Conservation (phyloP, 352 stramenopile species). For the Phytopythium mirpurense region DNA sequence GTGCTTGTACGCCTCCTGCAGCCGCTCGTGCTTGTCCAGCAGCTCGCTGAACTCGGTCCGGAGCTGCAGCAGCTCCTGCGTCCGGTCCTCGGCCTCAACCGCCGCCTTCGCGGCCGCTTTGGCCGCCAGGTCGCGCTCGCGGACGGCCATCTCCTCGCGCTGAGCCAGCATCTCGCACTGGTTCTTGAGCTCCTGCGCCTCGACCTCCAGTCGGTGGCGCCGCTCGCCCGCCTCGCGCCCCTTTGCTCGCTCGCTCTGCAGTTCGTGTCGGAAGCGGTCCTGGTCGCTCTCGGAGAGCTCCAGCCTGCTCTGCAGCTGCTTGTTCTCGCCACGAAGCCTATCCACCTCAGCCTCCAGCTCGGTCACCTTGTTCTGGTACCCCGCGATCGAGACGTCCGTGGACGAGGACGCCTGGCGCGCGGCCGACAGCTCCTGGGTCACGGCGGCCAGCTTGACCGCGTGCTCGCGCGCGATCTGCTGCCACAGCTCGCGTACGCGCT, state of each 20-base stretch:
- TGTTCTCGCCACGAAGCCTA: constrained; percentile 30
- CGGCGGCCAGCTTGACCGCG: constrained; percentile 38
- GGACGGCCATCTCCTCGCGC: constrained; percentile 35
- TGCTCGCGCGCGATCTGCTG: constrained; percentile 73
- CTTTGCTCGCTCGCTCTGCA: constrained; percentile 30
- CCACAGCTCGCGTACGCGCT: constrained; percentile 70
- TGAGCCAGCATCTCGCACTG: constrained; percentile 36
- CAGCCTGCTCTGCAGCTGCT: constrained; percentile 32
- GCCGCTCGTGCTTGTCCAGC: constrained; percentile 42
- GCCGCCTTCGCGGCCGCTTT: constrained; percentile 24
- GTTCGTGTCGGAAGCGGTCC: constrained; percentile 21
- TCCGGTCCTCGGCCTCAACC: constrained; percentile 29
- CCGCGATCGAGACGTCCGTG: constrained; percentile 14
- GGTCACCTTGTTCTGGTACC: constrained; percentile 23
- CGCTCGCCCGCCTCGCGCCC: constrained; percentile 28
- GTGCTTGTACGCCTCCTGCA: constrained; percentile 34
- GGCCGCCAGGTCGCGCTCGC: constrained; percentile 40
- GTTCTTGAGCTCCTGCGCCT: constrained; percentile 40
- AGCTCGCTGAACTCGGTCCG: constrained; percentile 66
- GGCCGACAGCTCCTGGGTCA: constrained; percentile 38
- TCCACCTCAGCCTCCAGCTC: constrained; percentile 31
- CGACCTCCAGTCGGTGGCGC: constrained; percentile 22
- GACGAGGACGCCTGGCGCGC: constrained; percentile 18
- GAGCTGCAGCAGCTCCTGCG: constrained; percentile 42
- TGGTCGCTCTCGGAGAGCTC: constrained; percentile 24